Conservation (phyloP, 2,329 filamentous ascomycete genomes). For the Neofusicoccum kwambonambiense region DNA sequence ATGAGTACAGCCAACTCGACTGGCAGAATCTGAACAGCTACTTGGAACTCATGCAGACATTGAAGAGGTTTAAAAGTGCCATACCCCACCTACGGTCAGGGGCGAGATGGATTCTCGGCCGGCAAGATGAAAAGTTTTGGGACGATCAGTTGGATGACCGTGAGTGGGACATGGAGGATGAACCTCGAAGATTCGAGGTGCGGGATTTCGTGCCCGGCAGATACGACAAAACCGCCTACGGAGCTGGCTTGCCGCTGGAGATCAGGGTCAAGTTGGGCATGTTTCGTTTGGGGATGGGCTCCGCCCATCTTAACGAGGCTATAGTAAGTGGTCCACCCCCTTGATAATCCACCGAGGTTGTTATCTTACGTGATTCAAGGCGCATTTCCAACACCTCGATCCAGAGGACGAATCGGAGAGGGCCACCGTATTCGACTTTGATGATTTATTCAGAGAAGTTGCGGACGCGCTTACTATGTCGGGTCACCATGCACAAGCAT, state of each 20-base stretch:
- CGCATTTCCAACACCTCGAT: conserved; percentile 62
- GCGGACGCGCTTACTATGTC: conserved; percentile 58
- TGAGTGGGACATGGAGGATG: conserved; percentile 79
- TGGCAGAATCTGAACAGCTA: conserved; percentile 90
- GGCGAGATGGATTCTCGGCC: conserved; percentile 78
- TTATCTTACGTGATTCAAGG: conserved; percentile 22
- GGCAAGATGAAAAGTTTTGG: conserved; percentile 74
- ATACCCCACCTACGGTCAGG: conserved; percentile 69
- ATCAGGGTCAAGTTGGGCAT: conserved; percentile 80
- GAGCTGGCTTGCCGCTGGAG: conserved; percentile 72
- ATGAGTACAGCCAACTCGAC: conserved; percentile 49
- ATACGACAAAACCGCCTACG: conserved; percentile 63
- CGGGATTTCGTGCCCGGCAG: conserved; percentile 58
- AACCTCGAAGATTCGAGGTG: conserved; percentile 62
- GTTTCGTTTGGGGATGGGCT: conserved; percentile 71
- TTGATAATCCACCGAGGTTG: not conserved
- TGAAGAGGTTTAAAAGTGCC: conserved; percentile 67
- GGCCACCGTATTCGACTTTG: conserved; percentile 62
- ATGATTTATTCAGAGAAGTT: conserved; percentile 75
- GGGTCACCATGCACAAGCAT: conserved; percentile 53
- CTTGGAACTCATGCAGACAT: conserved; percentile 61
- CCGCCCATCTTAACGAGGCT: conserved; percentile 66
- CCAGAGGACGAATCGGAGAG: conserved; percentile 56
- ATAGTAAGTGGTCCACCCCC: conserved; percentile 54
- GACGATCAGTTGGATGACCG: conserved; percentile 73